phyloP scores from a whole-genome alignment of 768 basidiomycete genomes.

The Suillus spraguei region DNA sequence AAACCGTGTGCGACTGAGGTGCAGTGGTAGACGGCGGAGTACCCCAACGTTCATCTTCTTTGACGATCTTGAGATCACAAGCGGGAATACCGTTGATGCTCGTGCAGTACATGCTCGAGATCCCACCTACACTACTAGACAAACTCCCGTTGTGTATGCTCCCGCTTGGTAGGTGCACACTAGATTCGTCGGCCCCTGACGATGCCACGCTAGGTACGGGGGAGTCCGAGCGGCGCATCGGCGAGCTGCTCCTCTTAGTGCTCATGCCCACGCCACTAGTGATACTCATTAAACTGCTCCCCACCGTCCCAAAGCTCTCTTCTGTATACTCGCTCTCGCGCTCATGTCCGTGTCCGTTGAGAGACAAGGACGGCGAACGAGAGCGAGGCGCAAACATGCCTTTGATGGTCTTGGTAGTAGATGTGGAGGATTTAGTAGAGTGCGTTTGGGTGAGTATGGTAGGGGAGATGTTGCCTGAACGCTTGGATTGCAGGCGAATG shows the following conservation, averaged over 20 bases:
- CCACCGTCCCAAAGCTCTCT: conserved; percentile 60
- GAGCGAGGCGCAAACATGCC: conserved; percentile 60
- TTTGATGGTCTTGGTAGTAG: conserved; percentile 59
- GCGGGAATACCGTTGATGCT: conserved; percentile 18
- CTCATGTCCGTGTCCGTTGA: conserved; percentile 12
- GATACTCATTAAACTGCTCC: conserved; percentile 43
- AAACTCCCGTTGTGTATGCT: neutral
- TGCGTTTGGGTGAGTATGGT: neutral
- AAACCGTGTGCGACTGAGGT: conserved; percentile 28
- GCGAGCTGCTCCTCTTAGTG: conserved; percentile 2
- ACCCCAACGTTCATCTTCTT: conserved; percentile 32
- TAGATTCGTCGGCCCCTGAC: conserved; percentile 2
- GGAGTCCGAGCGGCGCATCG: conserved; percentile 5
- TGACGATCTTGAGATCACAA: conserved; percentile 42
- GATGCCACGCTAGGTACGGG: conserved; percentile 11
- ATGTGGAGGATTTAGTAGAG: neutral
- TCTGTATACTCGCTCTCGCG: conserved; percentile 36
- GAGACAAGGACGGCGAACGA: conserved; percentile 47
- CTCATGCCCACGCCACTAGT: neutral
- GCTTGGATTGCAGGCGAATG: neutral
- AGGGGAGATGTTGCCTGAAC: neutral
- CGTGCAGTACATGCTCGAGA: neutral
- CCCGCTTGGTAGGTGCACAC: too few relatives aligned
- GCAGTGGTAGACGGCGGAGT: conserved; percentile 21
- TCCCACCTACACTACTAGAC: neutral